Base-by-base conservation (phyloP, 768 basidiomycete genomes). In the Pulveroboletus frians region DNA sequence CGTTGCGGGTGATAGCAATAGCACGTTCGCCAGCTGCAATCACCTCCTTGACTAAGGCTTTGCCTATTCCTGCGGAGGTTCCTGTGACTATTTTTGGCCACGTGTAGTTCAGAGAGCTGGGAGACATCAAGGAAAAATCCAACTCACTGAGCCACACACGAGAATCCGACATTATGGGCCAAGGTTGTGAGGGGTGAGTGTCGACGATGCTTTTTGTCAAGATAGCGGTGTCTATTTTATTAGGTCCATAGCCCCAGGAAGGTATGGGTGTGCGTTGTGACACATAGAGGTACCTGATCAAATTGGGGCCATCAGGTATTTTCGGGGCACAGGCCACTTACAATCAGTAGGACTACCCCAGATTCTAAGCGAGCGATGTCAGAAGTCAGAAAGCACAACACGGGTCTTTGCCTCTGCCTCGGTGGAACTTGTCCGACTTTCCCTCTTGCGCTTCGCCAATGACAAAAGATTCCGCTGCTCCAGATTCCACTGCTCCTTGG, bases 21-120 rank as follows among this genome's bases (percentile, higher is more conserved):
- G n/a, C n/a, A n/a, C n/a, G n/a, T n/a, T n/a, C n/a, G n/a, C n/a
- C n/a, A n/a, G n/a, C n/a, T n/a, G n/a, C n/a, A n/a, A n/a, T n/a
- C n/a, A n/a, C n/a, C n/a, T n/a, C 55, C 21, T 57, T 65, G 18
- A 64, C 63, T 15, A 67, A 56, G 11, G 55, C 47, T 15, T 64
- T 63, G 3, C 75, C 73, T 31, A 76, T 68, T 15, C 75, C 73
- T 1, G 69, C 51, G 1, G 70, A 71, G 4, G 72, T 58, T 35
- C 74, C 75, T 15, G 73, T 75, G 39, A 74, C 76, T 73, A 9
- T 35, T 13, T 32, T n/a, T n/a, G 14, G 11, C 17, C 20, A 34
- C 1, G 20, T 10, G 20, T 9, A 13, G 11, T 26, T 52, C 20
- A 60, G 46, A 49, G 8, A 38, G 30, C 9, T 14, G 42, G 5